phyloP scores from a whole-genome alignment of 306 rosid species.

The Quercus agrifolia region DNA sequence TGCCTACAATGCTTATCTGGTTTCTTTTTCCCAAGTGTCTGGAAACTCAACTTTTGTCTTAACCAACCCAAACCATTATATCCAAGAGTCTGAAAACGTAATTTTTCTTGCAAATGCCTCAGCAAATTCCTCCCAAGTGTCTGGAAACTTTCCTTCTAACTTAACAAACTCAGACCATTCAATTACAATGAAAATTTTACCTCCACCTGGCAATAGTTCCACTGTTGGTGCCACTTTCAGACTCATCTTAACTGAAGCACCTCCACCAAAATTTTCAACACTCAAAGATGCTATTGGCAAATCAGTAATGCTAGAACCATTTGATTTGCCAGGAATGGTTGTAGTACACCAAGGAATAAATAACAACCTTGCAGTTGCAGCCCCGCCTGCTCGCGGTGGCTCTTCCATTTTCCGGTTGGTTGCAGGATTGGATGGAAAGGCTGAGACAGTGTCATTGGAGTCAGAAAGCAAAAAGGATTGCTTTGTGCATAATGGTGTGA shows the following conservation, averaged over 20 bases:
- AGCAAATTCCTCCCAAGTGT: conserved; percentile 27
- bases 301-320: conserved; percentile 62
- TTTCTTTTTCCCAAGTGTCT: conserved; percentile 44
- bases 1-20: conserved; percentile 43
- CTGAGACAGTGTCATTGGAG: conserved; percentile 55
- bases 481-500: conserved; percentile 40
- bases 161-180: conserved; percentile 50
- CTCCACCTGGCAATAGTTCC: conserved; percentile 45
- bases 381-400: conserved; percentile 21
- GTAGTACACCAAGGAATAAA: conserved; percentile 49
- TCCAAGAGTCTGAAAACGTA: too few relatives aligned
- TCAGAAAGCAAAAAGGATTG: conserved; percentile 53
- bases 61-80: conserved; percentile 41
- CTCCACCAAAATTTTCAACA: conserved; percentile 20
- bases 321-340: conserved; percentile 64
- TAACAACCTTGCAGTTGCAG: conserved; percentile 35
- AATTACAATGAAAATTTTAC: conserved; percentile 40
- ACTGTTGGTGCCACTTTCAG: conserved; percentile 67
- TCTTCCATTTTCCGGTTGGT: conserved; percentile 41
- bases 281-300: conserved; percentile 23
- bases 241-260: conserved; percentile 34
- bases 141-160: conserved; percentile 32
- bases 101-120: too few relatives aligned
- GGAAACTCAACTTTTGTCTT: conserved; percentile 40
- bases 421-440: conserved; percentile 62